Conservation (phyloP, 306 rosid genomes). For the Cajanus cajan region DNA sequence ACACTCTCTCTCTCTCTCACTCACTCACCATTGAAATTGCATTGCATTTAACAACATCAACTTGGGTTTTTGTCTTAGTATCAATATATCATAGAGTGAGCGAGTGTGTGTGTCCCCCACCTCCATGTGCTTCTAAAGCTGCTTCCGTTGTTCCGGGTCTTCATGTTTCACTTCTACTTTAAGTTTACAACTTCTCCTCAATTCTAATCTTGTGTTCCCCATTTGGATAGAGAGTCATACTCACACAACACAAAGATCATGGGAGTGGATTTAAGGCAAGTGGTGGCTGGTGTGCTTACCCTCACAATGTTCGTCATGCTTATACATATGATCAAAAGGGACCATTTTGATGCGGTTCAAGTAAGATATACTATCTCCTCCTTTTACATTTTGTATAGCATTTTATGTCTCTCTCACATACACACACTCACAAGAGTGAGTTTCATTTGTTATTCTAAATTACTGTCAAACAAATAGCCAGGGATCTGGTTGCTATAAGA, state of each 20-base stretch:
- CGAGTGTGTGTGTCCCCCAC: neutral
- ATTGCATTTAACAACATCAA: neutral
- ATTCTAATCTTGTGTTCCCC: neutral
- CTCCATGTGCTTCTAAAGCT: conserved; percentile 22
- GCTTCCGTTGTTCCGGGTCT: neutral
- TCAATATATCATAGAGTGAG: neutral
- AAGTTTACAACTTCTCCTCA: neutral
- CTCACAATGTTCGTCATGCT: conserved; percentile 97
- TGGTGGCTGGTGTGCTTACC: conserved; percentile 86
- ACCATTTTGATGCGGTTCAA: conserved; percentile 85
- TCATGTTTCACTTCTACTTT: neutral
- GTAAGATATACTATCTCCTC: conserved; percentile 38
- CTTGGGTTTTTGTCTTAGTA: neutral
- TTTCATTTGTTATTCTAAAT: neutral
- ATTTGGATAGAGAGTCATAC: neutral
- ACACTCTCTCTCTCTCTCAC: neutral
- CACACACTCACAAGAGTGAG: neutral
- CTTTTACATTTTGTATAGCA: neutral
- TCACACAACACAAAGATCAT: conserved; percentile 18
- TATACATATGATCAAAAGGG: conserved; percentile 95
- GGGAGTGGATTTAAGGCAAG: conserved; percentile 98
- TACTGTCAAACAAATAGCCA: neutral
- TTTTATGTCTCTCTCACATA: neutral
- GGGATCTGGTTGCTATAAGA: conserved; percentile 31
- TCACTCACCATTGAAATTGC: neutral